Percentiles rank a stretch among this genome's conserved stretches.
phyloP scores from a whole-genome alignment of 1,284 basidiomycete species.

The Paramarasmius palmivorus region DNA sequence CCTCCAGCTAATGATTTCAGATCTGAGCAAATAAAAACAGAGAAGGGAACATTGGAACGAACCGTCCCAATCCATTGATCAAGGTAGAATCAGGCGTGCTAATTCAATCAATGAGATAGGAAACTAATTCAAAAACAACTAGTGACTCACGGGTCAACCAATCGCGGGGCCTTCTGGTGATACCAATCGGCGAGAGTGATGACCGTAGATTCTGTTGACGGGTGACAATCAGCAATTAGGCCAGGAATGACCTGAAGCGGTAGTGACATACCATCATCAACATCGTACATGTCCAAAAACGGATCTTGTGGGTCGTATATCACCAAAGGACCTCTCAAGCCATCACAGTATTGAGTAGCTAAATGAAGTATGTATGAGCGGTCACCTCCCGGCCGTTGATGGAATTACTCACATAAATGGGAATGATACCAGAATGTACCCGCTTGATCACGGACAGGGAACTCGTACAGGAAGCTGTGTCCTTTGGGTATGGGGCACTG shows the following conservation, averaged over 20 bases:
- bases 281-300: slow-evolving; percentile 11
- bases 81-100: slow-evolving; percentile 29
- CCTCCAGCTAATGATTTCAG: not conserved
- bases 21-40: not conserved
- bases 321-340: slow-evolving; percentile 15
- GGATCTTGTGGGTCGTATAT: slow-evolving; percentile 18
- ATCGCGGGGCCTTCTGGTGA: not conserved
- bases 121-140: slow-evolving; percentile 1
- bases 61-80: slow-evolving; percentile 41
- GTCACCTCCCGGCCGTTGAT: slow-evolving; percentile 24
- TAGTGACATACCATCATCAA: slow-evolving; percentile 32
- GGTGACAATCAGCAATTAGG: not conserved
- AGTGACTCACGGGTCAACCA: not conserved
- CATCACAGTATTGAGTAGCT: slow-evolving; percentile 22
- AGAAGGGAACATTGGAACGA: not conserved
- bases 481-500: slow-evolving; percentile 40
- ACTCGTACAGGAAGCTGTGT: slow-evolving; percentile 30
- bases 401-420: slow-evolving; percentile 9
- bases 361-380: slow-evolving; percentile 26
- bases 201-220: slow-evolving; percentile 29
- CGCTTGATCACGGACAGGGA: slow-evolving; percentile 23
- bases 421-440: slow-evolving; percentile 31
- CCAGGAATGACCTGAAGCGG: not conserved
- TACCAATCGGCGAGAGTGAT: slow-evolving; percentile 41
- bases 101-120: slow-evolving; percentile 17